Conservation (phyloP, 441 rosid species). For the Erysimum pusillum region DNA sequence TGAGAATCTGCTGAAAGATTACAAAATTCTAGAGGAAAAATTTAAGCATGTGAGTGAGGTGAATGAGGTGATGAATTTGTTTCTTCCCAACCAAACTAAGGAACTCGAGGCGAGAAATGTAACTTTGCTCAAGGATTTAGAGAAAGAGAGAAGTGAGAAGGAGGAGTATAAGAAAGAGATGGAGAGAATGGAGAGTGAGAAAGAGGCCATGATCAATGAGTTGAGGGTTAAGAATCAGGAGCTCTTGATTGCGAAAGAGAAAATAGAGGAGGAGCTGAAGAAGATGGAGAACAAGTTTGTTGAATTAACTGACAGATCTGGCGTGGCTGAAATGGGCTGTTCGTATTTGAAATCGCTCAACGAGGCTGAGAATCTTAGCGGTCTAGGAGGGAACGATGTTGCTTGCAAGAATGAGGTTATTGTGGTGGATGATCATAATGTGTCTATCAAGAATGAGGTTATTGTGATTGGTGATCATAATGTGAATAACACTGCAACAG, state of each 20-base stretch:
- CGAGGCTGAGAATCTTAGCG: neutral
- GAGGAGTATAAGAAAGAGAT: constrained; percentile 1
- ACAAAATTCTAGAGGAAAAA: neutral
- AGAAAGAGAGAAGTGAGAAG: constrained; percentile 36
- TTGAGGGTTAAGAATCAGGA: neutral
- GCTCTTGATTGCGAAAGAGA: neutral
- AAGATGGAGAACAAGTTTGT: constrained; percentile 1
- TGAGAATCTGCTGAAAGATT: constrained; percentile 39
- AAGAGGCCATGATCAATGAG: neutral
- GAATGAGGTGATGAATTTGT: constrained; percentile 19
- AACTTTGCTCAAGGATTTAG: constrained; percentile 18
- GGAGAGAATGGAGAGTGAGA: constrained; percentile 2
- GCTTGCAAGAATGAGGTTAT: neutral
- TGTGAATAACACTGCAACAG: neutral
- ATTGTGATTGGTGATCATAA: neutral
- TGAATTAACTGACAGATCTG: constrained; percentile 22
- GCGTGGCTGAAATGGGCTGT: neutral
- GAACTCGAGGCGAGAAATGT: constrained; percentile 1
- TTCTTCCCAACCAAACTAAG: constrained; percentile 6
- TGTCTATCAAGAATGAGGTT: neutral
- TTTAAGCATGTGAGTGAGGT: constrained; percentile 21
- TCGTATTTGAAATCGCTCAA: neutral
- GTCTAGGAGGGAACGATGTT: neutral
- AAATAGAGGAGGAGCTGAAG: neutral
- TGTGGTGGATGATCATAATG: constrained; percentile 5